phyloP scores from a whole-genome alignment of 176 grass and related monocot species.

The Eragrostis curvula region DNA sequence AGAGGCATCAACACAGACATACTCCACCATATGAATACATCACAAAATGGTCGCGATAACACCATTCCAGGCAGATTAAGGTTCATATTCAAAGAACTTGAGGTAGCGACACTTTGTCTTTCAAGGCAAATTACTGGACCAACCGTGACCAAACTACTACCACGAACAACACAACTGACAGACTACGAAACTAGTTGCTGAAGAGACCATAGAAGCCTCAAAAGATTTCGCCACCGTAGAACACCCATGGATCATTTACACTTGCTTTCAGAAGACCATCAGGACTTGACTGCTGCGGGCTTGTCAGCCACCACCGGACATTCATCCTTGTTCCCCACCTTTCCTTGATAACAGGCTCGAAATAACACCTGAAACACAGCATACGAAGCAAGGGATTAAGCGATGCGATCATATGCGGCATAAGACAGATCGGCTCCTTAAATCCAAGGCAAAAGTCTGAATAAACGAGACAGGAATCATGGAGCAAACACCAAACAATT shows the following conservation, averaged over 20 bases:
- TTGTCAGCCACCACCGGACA: background rate
- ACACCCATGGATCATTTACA: slow-evolving; percentile 24
- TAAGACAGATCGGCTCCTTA: no score
- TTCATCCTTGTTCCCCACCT: slow-evolving; percentile 9
- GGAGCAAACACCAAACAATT: no score
- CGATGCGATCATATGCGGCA: no score
- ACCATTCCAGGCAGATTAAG: background rate
- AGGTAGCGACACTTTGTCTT: background rate
- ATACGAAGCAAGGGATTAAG: no score
- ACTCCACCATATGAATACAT: background rate
- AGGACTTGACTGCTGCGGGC: background rate
- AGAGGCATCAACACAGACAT: no score
- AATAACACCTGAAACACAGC: background rate
- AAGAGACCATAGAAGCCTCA: background rate
- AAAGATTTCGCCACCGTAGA: background rate
- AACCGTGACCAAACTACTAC: background rate
- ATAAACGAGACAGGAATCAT: no score
- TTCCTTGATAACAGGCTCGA: background rate
- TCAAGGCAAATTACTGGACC: background rate
- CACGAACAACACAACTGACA: slow-evolving; percentile 1
- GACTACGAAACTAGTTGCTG: background rate
- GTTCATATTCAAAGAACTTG: background rate
- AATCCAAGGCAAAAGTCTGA: no score
- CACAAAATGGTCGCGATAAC: background rate
- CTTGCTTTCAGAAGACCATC: slow-evolving; percentile 6